Conservation (phyloP, 306 rosid species). For the Potentilla sterilis region DNA sequence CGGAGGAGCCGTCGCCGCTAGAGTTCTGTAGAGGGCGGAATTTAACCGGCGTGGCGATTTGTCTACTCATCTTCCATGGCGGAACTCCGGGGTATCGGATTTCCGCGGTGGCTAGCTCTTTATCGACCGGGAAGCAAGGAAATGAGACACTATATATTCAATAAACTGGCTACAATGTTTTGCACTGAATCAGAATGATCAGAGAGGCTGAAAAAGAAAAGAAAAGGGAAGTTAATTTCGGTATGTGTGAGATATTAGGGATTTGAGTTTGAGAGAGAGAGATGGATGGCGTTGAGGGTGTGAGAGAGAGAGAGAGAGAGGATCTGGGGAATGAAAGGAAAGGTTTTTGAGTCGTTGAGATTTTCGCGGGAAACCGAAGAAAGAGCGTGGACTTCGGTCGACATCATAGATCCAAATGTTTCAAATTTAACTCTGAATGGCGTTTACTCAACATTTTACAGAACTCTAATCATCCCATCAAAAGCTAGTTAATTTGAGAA, state of each 20-base stretch:
- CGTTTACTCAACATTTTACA: background rate
- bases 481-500: too few species aligned
- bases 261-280: background rate
- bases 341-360: conserved; percentile 36
- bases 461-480: background rate
- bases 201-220: background rate
- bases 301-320: background rate
- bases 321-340: background rate
- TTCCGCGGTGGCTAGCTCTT: conserved; percentile 44
- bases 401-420: background rate
- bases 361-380: conserved; percentile 44
- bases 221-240: background rate
- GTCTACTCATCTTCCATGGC: conserved; percentile 96
- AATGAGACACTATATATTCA: background rate
- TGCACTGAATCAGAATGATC: background rate
- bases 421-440: too few species aligned
- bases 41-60: conserved; percentile 58
- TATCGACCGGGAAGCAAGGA: background rate
- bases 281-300: background rate
- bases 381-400: conserved; percentile 21
- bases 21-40: conserved; percentile 56
- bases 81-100: conserved; percentile 78
- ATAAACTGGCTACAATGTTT: background rate
- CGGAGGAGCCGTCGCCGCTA: conserved; percentile 34
- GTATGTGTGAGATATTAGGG: background rate